Percentiles rank a stretch among this genome's conserved stretches.
Evolutionary conservation across 768 basidiomycete species (phyloP).

Genomic region (Lyophyllum semitale): DNA sequence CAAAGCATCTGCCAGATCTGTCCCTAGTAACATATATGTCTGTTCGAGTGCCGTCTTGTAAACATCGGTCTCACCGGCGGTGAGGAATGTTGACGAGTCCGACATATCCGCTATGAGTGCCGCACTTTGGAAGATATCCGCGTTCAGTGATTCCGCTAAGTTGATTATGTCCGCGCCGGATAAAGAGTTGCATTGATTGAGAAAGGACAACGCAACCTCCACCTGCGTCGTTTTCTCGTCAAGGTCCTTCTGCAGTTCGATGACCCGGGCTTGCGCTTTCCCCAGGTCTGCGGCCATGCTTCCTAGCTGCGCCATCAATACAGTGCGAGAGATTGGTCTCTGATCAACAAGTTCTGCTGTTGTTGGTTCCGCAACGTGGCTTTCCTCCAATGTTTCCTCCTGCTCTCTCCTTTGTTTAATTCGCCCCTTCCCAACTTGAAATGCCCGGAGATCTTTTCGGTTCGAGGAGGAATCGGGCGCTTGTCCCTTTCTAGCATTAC

Average conservation of each 20-base stretch:
- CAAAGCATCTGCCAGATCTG: slow-evolving; percentile 35
- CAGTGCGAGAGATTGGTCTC: too few species aligned
- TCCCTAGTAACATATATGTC: slow-evolving; percentile 34
- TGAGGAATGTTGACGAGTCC: slow-evolving; percentile 23
- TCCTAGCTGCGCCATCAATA: too few species aligned
- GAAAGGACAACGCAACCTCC: slow-evolving; percentile 49
- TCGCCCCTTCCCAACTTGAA: too few species aligned
- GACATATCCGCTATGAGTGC: slow-evolving; percentile 50
- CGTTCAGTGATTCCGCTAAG: slow-evolving; percentile 49
- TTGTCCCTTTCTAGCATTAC: too few species aligned
- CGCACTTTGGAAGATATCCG: slow-evolving; percentile 51
- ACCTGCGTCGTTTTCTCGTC: slow-evolving; percentile 47
- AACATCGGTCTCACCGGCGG: slow-evolving; percentile 22
- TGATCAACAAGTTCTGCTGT: neutral
- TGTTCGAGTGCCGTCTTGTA: slow-evolving; percentile 26
- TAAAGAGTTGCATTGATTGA: slow-evolving; percentile 45
- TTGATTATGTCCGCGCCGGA: slow-evolving; percentile 51
- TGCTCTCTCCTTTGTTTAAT: too few species aligned
- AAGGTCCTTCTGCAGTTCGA: slow-evolving; percentile 27
- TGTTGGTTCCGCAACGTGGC: neutral
- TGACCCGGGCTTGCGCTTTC: slow-evolving; percentile 4
- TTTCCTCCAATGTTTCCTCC: slow-evolving; percentile 7
- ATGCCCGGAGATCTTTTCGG: too few species aligned
- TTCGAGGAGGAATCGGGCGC: too few species aligned
- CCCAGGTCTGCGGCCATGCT: too few species aligned